Base-by-base conservation (phyloP, 2,329 filamentous ascomycete species). In the Ramichloridium luteum region DNA sequence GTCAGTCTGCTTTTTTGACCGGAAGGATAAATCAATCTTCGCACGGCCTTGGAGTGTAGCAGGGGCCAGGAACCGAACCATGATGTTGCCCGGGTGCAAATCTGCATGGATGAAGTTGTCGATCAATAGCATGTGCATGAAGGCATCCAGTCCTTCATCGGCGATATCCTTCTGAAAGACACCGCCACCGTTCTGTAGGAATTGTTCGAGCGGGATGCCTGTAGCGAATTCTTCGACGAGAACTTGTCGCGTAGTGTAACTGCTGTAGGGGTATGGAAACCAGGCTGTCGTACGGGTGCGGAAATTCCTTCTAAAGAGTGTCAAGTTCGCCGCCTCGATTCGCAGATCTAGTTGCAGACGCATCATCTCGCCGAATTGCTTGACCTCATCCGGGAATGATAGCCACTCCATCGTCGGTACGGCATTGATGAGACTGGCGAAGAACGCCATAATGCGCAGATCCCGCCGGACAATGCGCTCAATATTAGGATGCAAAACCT, bases 61-160 rank as follows among this genome's bases (percentile, higher is more conserved):
- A 0, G 86, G 76, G 49, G 88, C 77, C 59, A 96, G 94, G 62
- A 98, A 98, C 41, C 92, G 84, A 28, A 98, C 88, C 86, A 98
- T 96, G 59, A 98, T 96, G 55, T 98, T 98, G 15, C 90, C 90
- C 0, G 90, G 90, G 53, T 98, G 90, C 16, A 98, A 63, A 53
- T 98, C 90, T 4, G 90, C 88, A 52, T 98, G 90, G 15, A 94
- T 78, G 55, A 98, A 98, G 55, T 98, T 98, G 57, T 98, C 90
- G 23, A 98, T 78, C 9, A 98, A 68, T 11, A 98, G 64, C 90
- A 98, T 98, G 49, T 86, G 83, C 30, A 98, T 61, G 57, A 98
- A 98, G 3, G 88, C 86, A 54, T 98, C 86, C 0, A 98, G 71
- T 0, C 90, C 90, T 60, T 96, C 88, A 36, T 93, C 78, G 3